A percentile compares a stretch with the other conserved stretches of the same genome.
Conservation (phyloP, 805 yeast genomes). For the Teunomyces gatunensis region DNA sequence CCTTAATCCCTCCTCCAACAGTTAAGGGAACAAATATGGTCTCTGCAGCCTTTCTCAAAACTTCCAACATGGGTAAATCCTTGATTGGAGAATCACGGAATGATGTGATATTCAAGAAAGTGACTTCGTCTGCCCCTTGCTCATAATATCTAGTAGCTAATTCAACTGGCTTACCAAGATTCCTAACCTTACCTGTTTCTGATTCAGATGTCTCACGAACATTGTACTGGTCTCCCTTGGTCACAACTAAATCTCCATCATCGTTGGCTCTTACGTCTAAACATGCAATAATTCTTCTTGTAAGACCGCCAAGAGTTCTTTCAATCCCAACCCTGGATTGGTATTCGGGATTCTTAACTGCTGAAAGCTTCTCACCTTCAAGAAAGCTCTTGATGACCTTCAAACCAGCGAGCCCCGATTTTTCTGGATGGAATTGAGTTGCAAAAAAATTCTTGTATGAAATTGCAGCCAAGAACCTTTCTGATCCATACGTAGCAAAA, state of each 20-base stretch:
- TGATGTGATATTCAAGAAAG: constrained; percentile 92
- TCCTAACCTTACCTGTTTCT: constrained; percentile 67
- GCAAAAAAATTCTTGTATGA: constrained; percentile 79
- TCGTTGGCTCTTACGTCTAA: constrained; percentile 96
- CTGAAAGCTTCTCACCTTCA: constrained; percentile 37
- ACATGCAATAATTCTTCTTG: constrained; percentile 93
- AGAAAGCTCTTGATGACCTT: constrained; percentile 72
- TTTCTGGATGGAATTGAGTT: constrained; percentile 99
- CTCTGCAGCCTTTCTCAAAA: constrained; percentile 75
- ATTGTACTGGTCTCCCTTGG: constrained; percentile 98
- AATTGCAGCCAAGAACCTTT: constrained; percentile 80
- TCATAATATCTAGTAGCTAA: constrained; percentile 84
- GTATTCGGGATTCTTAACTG: constrained; percentile 21
- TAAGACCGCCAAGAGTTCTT: constrained; percentile 57
- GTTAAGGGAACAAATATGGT: constrained; percentile 95
- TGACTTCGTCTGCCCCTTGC: constrained; percentile 97
- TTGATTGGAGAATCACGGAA: constrained; percentile 90
- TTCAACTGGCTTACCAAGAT: constrained; percentile 94
- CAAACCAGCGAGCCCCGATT: constrained; percentile 89
- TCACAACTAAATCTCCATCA: constrained; percentile 91
- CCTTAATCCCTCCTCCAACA: constrained; percentile 97
- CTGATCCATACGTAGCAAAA: constrained; percentile 68
- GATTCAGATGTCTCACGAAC: constrained; percentile 64
- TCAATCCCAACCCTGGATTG: constrained; percentile 25
- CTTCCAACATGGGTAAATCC: constrained; percentile 96